phyloP scores from a whole-genome alignment of 192 early-diverging fungal species.

The Fimicolochytrium jonesii region DNA sequence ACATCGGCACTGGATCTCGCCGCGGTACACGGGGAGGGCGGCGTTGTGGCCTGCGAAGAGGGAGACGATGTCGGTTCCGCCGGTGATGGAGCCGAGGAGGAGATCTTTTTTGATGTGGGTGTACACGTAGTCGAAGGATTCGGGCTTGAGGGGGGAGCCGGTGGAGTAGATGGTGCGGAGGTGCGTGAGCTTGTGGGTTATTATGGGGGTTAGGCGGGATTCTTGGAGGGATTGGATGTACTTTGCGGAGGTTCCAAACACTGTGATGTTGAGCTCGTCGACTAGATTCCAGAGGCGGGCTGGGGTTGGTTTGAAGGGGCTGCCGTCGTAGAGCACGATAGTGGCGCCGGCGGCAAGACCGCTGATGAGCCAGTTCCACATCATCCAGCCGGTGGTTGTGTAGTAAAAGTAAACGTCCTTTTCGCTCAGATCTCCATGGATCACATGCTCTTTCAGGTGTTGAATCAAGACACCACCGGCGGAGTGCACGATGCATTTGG shows the following conservation, averaged over 20 bases:
- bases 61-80: slow-evolving; percentile 96
- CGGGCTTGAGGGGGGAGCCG: slow-evolving; percentile 89
- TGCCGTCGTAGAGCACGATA: slow-evolving; percentile 76
- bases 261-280: slow-evolving; percentile 71
- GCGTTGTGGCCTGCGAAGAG: slow-evolving; percentile 90
- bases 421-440: slow-evolving; percentile 71
- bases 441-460: slow-evolving; percentile 89
- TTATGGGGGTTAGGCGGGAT: slow-evolving; percentile 54
- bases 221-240: slow-evolving; percentile 90
- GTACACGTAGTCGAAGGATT: slow-evolving; percentile 92
- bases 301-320: slow-evolving; percentile 83
- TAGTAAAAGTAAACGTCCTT: slow-evolving; percentile 84
- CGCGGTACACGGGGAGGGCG: slow-evolving; percentile 85
- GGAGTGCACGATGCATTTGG: slow-evolving; percentile 95
- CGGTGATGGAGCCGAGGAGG: slow-evolving; percentile 87
- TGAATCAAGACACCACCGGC: slow-evolving; percentile 88
- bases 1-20: slow-evolving; percentile 89
- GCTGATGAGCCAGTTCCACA: slow-evolving; percentile 98
- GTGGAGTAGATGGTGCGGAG: slow-evolving; percentile 87
- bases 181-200: slow-evolving; percentile 49
- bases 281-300: slow-evolving; percentile 71
- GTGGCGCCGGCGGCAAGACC: slow-evolving; percentile 49
- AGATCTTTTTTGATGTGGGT: slow-evolving; percentile 77
- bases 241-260: slow-evolving; percentile 93
- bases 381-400: slow-evolving; percentile 89